These are phyloP conservation scores for Aspergillus bridgeri DNA, from an alignment of 495 filamentous ascomycete genomes.

Conservation along the genomic window DNA sequence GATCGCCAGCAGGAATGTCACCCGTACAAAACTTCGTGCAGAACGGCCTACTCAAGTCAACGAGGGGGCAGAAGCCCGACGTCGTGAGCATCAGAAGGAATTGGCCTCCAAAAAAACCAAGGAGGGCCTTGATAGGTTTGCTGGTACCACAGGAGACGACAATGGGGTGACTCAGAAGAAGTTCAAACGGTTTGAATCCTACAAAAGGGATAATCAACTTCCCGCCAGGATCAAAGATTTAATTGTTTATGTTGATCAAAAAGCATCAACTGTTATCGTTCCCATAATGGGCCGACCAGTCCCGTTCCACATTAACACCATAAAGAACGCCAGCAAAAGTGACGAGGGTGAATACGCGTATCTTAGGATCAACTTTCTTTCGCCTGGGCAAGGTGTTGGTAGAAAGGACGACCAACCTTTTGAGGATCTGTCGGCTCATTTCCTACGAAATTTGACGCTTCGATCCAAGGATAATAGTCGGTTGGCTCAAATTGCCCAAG, in stretches of 20 bases:
- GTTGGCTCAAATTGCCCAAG: slow-evolving; percentile 80
- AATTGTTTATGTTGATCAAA: slow-evolving; percentile 82
- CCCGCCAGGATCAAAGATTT: slow-evolving; percentile 78
- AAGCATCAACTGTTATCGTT: slow-evolving; percentile 84
- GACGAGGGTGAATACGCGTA: slow-evolving; percentile 93
- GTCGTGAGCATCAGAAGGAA: slow-evolving; percentile 90
- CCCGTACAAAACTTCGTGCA: slow-evolving; percentile 87
- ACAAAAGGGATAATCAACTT: slow-evolving; percentile 96
- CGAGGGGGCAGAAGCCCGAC: slow-evolving; percentile 83
- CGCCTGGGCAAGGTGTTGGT: slow-evolving; percentile 95
- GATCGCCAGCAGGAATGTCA: slow-evolving; percentile 85
- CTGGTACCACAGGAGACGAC: slow-evolving; percentile 71
- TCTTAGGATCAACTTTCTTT: slow-evolving; percentile 94
- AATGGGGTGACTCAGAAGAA: slow-evolving; percentile 92
- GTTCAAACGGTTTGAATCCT: slow-evolving; percentile 98
- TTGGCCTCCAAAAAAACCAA: slow-evolving; percentile 83
- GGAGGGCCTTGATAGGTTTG: slow-evolving; percentile 78
- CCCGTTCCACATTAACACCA: slow-evolving; percentile 97
- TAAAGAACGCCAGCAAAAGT: slow-evolving; percentile 96
- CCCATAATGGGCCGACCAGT: slow-evolving; percentile 98
- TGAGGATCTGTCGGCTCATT: slow-evolving; percentile 92
- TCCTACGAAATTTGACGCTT: slow-evolving; percentile 91
- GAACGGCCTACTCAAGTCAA: slow-evolving; percentile 82
- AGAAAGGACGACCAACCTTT: slow-evolving; percentile 98
- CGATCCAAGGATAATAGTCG: slow-evolving; percentile 83